These are phyloP conservation scores for Aspergillus heteromorphus DNA, from an alignment of 495 filamentous ascomycete species.

Conservation along the genomic window DNA sequence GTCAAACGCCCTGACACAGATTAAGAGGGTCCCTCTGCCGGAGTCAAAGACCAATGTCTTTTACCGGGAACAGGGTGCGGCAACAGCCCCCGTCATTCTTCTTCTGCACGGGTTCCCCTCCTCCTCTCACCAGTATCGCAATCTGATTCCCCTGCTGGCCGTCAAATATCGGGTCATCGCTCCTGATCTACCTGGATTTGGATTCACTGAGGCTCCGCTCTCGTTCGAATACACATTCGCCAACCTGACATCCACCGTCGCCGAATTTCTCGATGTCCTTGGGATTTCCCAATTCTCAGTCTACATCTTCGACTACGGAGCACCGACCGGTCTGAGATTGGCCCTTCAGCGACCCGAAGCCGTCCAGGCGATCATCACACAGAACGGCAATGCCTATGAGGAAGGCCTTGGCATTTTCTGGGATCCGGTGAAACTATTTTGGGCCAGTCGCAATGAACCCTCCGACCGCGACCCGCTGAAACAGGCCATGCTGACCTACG, in stretches of 20 bases:
- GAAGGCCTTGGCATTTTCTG: conserved; percentile 57
- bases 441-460: conserved; percentile 35
- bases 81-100: conserved; percentile 41
- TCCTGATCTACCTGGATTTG: conserved; percentile 59
- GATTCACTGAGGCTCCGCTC: conserved; percentile 47
- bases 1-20: not conserved
- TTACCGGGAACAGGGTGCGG: conserved; percentile 45
- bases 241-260: conserved; percentile 42
- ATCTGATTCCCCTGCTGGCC: conserved; percentile 55
- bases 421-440: conserved; percentile 43
- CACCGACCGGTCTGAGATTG: conserved; percentile 50
- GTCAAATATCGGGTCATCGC: conserved; percentile 49
- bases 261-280: conserved; percentile 42
- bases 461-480: conserved; percentile 34
- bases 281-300: conserved; percentile 44
- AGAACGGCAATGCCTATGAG: conserved; percentile 61
- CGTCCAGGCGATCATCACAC: conserved; percentile 51
- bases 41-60: conserved; percentile 35
- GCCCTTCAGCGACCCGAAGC: conserved; percentile 44
- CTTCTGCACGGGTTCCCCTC: conserved; percentile 61
- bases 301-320: conserved; percentile 66
- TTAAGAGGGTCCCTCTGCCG: not conserved
- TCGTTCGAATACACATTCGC: conserved; percentile 50
- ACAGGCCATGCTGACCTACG: conserved; percentile 34
- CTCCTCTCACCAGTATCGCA: conserved; percentile 57